Base-by-base conservation (phyloP, 805 yeast species). In the Candida railenensis region DNA sequence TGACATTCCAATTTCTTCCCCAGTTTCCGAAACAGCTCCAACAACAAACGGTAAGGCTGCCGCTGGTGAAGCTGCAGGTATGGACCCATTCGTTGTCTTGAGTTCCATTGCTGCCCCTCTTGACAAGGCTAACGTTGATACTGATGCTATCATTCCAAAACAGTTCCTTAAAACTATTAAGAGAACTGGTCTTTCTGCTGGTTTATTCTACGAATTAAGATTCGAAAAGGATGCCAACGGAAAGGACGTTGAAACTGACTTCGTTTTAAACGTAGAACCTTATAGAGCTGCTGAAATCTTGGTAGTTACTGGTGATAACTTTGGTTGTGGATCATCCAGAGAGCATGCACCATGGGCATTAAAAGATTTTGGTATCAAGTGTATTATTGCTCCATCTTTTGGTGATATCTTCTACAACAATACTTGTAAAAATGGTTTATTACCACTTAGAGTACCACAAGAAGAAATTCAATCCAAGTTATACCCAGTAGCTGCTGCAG, bases 311-410 rank as follows among this genome's bases (percentile, higher is more conserved):
- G 99, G 99, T 66, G 96, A 89, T 65, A 94, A 94, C 77, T 94
- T 94, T 65, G 99, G 99, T 55, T 94, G 99, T 76, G 99, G 99
- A 61, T 91, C 97, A 36, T 91, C 97, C 1, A 89, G 99, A 80
- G 99, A 94, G 70, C 99, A 94, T 62, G 99, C 99, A 30, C 98
- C 99, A 48, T 94, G 99, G 99, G 98, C 99, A 2, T 78, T 94
- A 55, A 91, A 90, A 61, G 99, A 94, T 71, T 94, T 94, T 61
- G 99, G 99, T 69, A 90, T 94, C 68, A 85, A 87, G 68, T 85
- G 92, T 53, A 87, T 94, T 62, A 91, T 94, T 67, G 98, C 98
- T 4, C 99, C 98, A 48, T 90, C 97, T 0, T 94, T 92, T 58
- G 99, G 98, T 67, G 99, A 94, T 71, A 94, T 94, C 59, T 94